phyloP scores from a whole-genome alignment of 805 yeast genomes.

The Starmerella sirachaensis region DNA sequence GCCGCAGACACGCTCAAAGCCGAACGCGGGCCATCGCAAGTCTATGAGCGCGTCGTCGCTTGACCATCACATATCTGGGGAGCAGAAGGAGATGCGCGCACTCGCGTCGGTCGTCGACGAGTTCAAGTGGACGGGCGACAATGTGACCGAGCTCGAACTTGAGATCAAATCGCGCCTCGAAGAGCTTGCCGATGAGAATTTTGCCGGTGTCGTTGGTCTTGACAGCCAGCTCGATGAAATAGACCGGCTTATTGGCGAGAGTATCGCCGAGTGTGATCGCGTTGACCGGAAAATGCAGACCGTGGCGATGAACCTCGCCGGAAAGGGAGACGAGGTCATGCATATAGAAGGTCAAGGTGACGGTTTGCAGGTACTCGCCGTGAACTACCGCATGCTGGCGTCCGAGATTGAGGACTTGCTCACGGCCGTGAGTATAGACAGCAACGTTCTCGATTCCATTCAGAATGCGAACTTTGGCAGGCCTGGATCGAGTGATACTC shows the following conservation, averaged over 20 bases:
- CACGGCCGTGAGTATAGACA: conserved; percentile 56
- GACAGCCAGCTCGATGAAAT: conserved; percentile 36
- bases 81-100: conserved; percentile 22
- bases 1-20: background rate
- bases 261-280: conserved; percentile 42
- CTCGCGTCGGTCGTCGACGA: conserved; percentile 61
- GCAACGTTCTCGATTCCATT: conserved; percentile 39
- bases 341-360: conserved; percentile 63
- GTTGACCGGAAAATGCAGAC: conserved; percentile 44
- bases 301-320: conserved; percentile 49
- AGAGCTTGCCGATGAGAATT: conserved; percentile 49
- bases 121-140: conserved; percentile 59
- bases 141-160: conserved; percentile 43
- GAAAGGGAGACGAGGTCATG: conserved; percentile 55
- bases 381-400: conserved; percentile 66
- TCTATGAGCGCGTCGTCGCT: too few species aligned
- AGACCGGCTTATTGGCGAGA: conserved; percentile 33
- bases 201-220: conserved; percentile 43
- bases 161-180: conserved; percentile 50
- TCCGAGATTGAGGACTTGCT: conserved; percentile 57
- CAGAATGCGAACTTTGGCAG: conserved; percentile 34
- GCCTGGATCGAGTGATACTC: conserved; percentile 28
- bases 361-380: conserved; percentile 72
- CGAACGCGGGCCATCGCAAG: background rate
- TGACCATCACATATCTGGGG: too few species aligned